phyloP scores from a whole-genome alignment of 2,329 filamentous ascomycete genomes.

The Cladobotryum protrusum region DNA sequence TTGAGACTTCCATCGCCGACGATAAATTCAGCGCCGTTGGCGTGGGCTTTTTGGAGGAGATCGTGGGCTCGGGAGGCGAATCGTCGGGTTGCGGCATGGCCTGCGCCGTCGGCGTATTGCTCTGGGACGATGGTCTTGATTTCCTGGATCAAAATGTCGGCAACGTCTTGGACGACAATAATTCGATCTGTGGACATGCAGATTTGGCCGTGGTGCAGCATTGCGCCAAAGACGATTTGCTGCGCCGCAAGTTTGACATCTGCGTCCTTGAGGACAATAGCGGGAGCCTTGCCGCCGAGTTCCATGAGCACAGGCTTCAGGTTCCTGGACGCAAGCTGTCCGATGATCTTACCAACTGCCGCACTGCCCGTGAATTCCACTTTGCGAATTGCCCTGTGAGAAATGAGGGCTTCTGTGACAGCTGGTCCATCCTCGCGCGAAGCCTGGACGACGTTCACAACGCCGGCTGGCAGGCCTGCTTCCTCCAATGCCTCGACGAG shows the following conservation, averaged over 20 bases:
- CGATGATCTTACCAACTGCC: constrained; percentile 35
- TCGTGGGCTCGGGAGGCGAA: neutral
- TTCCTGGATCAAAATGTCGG: neutral
- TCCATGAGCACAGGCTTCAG: constrained; percentile 43
- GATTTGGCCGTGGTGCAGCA: constrained; percentile 51
- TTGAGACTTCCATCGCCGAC: constrained; percentile 24
- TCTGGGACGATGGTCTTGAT: neutral
- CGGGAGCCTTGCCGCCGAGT: constrained; percentile 41
- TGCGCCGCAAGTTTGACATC: constrained; percentile 35
- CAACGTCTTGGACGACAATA: constrained; percentile 19
- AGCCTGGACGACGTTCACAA: constrained; percentile 32
- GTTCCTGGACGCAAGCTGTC: constrained; percentile 27
- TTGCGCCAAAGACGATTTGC: constrained; percentile 17
- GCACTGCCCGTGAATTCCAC: constrained; percentile 41
- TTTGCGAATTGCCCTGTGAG: constrained; percentile 31
- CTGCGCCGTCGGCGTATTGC: neutral
- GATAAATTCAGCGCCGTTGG: constrained; percentile 52
- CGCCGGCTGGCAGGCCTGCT: constrained; percentile 36
- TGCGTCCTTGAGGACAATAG: constrained; percentile 39
- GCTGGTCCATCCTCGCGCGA: constrained; percentile 26
- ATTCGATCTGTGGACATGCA: constrained; percentile 67
- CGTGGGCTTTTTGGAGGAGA: constrained; percentile 46
- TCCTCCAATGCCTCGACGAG: constrained; percentile 31
- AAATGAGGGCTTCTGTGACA: constrained; percentile 31
- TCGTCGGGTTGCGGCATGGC: neutral